phyloP scores from a whole-genome alignment of 2,329 filamentous ascomycete species.

The Nemania abortiva region DNA sequence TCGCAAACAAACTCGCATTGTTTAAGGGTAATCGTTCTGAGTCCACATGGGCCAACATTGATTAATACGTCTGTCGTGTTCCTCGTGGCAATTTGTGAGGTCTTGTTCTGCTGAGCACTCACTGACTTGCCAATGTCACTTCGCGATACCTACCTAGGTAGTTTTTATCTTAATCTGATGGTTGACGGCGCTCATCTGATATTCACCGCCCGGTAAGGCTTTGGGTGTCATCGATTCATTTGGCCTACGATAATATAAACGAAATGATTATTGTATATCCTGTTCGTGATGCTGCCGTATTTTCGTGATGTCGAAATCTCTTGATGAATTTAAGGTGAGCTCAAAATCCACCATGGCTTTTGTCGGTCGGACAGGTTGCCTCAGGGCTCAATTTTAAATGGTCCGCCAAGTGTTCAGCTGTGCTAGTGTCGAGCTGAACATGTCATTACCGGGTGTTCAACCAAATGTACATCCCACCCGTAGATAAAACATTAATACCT shows the following conservation, averaged over 20 bases:
- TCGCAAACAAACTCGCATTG: slow-evolving; percentile 16
- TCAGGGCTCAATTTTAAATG: neutral
- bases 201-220: too few species aligned
- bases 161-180: neutral
- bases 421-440: slow-evolving; percentile 26
- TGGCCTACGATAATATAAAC: neutral
- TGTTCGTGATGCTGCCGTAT: neutral
- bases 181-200: too few species aligned
- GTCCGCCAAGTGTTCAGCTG: neutral
- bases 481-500: neutral
- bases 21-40: neutral
- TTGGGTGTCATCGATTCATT: too few species aligned
- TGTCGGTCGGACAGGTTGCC: neutral
- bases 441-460: neutral
- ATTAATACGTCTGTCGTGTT: neutral
- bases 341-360: neutral
- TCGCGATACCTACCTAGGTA: neutral
- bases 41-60: neutral
- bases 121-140: neutral
- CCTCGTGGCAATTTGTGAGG: neutral
- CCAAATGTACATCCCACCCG: neutral
- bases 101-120: neutral
- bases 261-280: neutral
- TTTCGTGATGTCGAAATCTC: too few species aligned
- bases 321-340: too few species aligned